These are phyloP conservation scores for Glaciozyma antarctica DNA, from an alignment of 768 basidiomycete species.

Conservation along the genomic window DNA sequence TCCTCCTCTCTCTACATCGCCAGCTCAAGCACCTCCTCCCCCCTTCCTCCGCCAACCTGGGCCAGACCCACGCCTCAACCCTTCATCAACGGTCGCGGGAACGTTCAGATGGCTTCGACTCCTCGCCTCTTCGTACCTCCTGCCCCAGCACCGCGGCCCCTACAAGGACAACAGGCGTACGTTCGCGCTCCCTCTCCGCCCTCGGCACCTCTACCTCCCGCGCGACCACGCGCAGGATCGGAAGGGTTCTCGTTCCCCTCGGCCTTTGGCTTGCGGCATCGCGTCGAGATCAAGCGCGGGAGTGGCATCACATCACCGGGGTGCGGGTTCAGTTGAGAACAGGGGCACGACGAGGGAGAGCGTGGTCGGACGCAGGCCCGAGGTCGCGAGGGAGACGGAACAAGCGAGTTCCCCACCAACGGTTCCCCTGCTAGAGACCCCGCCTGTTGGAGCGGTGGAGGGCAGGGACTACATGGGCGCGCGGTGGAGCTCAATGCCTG, in stretches of 20 bases:
- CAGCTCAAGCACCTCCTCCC: neutral
- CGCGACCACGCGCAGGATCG: neutral
- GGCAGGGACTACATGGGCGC: too few species aligned
- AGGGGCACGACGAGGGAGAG: neutral
- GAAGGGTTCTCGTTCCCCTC: conserved; percentile 5
- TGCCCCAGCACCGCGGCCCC: neutral
- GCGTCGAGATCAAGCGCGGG: conserved; percentile 14
- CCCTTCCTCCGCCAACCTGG: neutral
- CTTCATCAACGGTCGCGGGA: conserved; percentile 26
- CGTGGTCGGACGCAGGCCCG: neutral
- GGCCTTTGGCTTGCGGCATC: conserved; percentile 18
- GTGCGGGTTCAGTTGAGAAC: neutral
- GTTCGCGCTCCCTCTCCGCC: neutral
- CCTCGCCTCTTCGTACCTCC: conserved; percentile 15
- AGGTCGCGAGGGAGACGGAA: too few species aligned
- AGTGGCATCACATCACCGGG: conserved; percentile 4
- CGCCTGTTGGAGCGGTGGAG: too few species aligned
- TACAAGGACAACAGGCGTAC: conserved; percentile 17
- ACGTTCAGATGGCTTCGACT: conserved; percentile 5
- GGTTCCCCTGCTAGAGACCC: too few species aligned
- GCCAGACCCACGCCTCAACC: conserved; percentile 4
- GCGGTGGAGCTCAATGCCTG: too few species aligned
- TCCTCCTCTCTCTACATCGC: neutral
- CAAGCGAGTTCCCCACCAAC: too few species aligned
- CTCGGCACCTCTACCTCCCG: neutral